Evolutionary conservation across 1,139 yeast genomes (phyloP).

Genomic region (Lodderomyces theae): DNA sequence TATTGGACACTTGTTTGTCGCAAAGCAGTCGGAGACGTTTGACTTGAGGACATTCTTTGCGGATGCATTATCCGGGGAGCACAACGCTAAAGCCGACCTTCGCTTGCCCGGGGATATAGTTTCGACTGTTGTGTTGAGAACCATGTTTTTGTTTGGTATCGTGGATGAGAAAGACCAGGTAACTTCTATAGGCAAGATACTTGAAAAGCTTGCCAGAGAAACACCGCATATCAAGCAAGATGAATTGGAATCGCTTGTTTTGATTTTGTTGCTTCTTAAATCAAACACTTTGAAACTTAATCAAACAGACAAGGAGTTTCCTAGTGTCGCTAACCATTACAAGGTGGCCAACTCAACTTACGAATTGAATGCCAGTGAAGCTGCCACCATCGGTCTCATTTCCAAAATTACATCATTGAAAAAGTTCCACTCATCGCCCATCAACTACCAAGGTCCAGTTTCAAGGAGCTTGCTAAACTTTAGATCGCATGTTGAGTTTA

Average conservation of each 20-base stretch:
- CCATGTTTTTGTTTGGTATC: slow-evolving; percentile 55
- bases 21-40: slow-evolving; percentile 28
- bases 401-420: slow-evolving; percentile 60
- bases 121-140: slow-evolving; percentile 58
- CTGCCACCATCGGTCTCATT: slow-evolving; percentile 44
- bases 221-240: slow-evolving; percentile 4
- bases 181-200: slow-evolving; percentile 55
- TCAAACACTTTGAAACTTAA: slow-evolving; percentile 30
- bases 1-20: slow-evolving; percentile 35
- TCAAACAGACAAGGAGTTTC: slow-evolving; percentile 30
- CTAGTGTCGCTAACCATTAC: slow-evolving; percentile 35
- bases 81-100: slow-evolving; percentile 23
- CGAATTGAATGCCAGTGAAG: slow-evolving; percentile 30
- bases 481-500: slow-evolving; percentile 61
- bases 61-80: slow-evolving; percentile 21
- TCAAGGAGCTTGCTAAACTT: slow-evolving; percentile 62
- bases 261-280: slow-evolving; percentile 44
- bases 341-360: slow-evolving; percentile 23
- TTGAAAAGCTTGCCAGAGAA: slow-evolving; percentile 33
- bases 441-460: slow-evolving; percentile 67
- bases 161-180: slow-evolving; percentile 45
- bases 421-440: slow-evolving; percentile 52
- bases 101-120: slow-evolving; percentile 51
- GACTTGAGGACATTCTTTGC: slow-evolving; percentile 32
- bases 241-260: slow-evolving; percentile 36